These are phyloP conservation scores for Hemisphaericaspora xylofermentans DNA, from an alignment of 1,139 yeast genomes.

Conservation along the genomic window DNA sequence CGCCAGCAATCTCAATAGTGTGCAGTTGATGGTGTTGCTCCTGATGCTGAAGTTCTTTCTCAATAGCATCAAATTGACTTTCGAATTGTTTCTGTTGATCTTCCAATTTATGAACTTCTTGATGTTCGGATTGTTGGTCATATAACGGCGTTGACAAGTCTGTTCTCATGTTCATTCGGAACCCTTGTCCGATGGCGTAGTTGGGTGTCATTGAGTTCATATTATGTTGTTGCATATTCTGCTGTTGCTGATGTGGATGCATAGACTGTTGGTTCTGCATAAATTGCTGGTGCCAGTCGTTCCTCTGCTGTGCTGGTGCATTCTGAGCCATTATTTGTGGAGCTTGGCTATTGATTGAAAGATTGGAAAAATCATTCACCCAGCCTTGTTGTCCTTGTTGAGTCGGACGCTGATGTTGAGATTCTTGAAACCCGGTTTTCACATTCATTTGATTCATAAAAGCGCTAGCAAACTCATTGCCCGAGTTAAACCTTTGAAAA, in stretches of 20 bases:
- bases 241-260: constrained; percentile 14
- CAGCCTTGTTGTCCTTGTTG: constrained; percentile 18
- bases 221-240: constrained; percentile 5
- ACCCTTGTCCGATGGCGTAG: constrained; percentile 6
- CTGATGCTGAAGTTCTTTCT: constrained; percentile 27
- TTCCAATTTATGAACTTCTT: constrained; percentile 30
- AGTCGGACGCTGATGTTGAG: constrained; percentile 13
- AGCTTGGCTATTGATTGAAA: constrained; percentile 19
- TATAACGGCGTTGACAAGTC: constrained; percentile 11
- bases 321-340: constrained; percentile 10
- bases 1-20: constrained; percentile 10
- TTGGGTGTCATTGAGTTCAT: constrained; percentile 12
- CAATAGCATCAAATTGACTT: constrained; percentile 37
- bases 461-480: constrained; percentile 21
- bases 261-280: constrained; percentile 16
- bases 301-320: constrained; percentile 10
- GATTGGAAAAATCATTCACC: constrained; percentile 36
- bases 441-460: constrained; percentile 20
- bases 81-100: constrained; percentile 31
- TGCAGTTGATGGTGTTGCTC: constrained; percentile 12
- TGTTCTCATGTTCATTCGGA: constrained; percentile 9
- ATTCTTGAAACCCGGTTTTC: constrained; percentile 14
- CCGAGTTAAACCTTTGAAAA: constrained; percentile 31
- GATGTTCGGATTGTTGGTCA: constrained; percentile 27
- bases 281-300: constrained; percentile 33